A percentile compares a stretch with the other conserved stretches of the same genome.
Evolutionary conservation across 108 stramenopile species (phyloP).

Genomic region (Skeletonema marinoi): DNA sequence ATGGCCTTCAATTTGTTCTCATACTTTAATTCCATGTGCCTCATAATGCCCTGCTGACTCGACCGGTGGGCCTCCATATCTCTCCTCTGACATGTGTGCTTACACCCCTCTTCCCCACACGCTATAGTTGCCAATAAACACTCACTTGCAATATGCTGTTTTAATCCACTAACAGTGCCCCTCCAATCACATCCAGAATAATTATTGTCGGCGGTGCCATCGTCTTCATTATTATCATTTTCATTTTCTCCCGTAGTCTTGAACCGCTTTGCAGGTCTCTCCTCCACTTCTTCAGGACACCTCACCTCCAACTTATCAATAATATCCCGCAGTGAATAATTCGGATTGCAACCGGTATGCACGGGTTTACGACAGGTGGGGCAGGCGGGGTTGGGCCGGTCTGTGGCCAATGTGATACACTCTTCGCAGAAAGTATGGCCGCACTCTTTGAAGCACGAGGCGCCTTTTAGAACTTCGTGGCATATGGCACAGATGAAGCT

Average conservation of each 20-base stretch:
- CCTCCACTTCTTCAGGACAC: background rate
- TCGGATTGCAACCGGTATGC: conserved; percentile 11
- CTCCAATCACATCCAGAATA: background rate
- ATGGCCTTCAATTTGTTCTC: conserved; percentile 5
- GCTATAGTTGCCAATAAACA: background rate
- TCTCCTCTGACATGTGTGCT: background rate
- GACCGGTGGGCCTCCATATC: background rate
- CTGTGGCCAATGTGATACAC: background rate
- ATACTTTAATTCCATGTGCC: background rate
- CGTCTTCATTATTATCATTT: background rate
- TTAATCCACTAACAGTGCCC: background rate
- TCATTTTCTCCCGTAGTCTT: background rate
- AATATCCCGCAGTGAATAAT: conserved; percentile 2
- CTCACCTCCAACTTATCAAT: conserved; percentile 2
- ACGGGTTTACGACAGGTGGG: conserved; percentile 12
- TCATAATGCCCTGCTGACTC: background rate
- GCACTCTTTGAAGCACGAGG: conserved; percentile 16
- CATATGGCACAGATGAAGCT: conserved; percentile 15
- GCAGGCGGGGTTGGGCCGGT: background rate
- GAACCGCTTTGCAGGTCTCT: background rate
- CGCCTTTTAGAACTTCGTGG: conserved; percentile 10
- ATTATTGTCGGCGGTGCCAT: background rate
- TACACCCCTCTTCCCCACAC: background rate
- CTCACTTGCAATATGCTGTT: background rate
- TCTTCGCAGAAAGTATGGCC: conserved; percentile 24